Base-by-base conservation (phyloP, 1,139 yeast species). In the Yamadazyma buinensis region DNA sequence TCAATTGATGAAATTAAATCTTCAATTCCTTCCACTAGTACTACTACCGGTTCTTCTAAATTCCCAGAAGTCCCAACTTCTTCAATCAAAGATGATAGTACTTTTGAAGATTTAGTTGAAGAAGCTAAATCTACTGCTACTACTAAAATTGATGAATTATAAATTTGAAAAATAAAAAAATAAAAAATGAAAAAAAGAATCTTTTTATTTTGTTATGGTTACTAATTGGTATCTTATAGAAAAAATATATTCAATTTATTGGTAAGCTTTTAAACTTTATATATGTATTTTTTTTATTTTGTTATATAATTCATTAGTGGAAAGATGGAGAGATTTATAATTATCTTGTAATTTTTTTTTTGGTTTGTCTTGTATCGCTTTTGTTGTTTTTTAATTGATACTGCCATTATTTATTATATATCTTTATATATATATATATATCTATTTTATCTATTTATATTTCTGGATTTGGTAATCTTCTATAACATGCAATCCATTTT, bases 401-500 rank as follows among this genome's bases (percentile, higher is more conserved):
- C 33, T 33, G 34, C 27, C 27, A 34, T 29, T 30, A 30, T 34
- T 30, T 34, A 34, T 34, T 34, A 30, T 34, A 21, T 22, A 29
- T 34, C 21, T 35, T 26, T 26, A n/a, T 35, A 28, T 25, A 17
- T 23, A 12, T 29, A 9, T n/a, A 18, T 26, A 12, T 30, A 23
- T 30, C 7, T 23, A 23, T 19, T 9, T 15, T 13, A 11, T 33
- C 7, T 6, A n/a, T 15, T 15, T n/a, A 17, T 41, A 44, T 39
- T 13, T 54, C 62, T 2, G 86, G 87, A 36, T 72, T 72, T 34
- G 87, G 80, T 36, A 82, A 55, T 54, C 98, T 75, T 55, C 70
- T 76, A 59, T 80, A 92, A 56, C 97, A 92, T 15, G 97, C 97
- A 26, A 88, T 74, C 61, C 73, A 92, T 58, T 92, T 92, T 42